Percentiles rank a stretch among this genome's conserved stretches.
Evolutionary conservation across 2,329 filamentous ascomycete genomes (phyloP).

Genomic region (Fusarium circinatum): DNA sequence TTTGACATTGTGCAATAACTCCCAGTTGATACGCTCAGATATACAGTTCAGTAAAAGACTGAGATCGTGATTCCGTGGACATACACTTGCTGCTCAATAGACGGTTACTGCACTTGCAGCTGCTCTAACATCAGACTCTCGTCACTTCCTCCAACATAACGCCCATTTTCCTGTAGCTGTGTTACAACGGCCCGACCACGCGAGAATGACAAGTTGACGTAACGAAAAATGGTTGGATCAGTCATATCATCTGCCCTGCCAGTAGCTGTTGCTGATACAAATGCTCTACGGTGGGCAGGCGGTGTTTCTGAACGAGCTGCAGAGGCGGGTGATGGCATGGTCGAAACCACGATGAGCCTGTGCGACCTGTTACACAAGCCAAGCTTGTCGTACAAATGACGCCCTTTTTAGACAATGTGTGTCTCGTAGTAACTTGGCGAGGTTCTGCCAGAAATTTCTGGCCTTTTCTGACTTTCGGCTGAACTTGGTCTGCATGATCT

Average conservation of each 20-base stretch:
- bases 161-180: background rate
- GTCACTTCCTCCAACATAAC: background rate
- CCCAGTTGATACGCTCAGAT: background rate
- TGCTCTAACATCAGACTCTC: background rate
- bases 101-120: slow-evolving; percentile 1
- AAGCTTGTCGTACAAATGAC: slow-evolving; percentile 5
- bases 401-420: background rate
- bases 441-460: background rate
- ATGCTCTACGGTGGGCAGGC: background rate
- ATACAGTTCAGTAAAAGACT: background rate
- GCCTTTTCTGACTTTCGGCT: background rate
- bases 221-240: background rate
- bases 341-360: slow-evolving; percentile 30
- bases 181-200: background rate
- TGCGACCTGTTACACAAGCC: slow-evolving; percentile 18
- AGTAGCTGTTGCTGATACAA: background rate
- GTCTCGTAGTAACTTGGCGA: background rate
- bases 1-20: background rate
- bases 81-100: background rate
- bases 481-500: background rate
- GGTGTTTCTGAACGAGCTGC: slow-evolving; percentile 9
- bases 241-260: background rate
- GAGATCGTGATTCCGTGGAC: background rate
- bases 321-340: slow-evolving; percentile 38
- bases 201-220: slow-evolving; percentile 1